Evolutionary conservation across 192 early-diverging fungal species (phyloP).

Genomic region (Mortierella antarctica): DNA sequence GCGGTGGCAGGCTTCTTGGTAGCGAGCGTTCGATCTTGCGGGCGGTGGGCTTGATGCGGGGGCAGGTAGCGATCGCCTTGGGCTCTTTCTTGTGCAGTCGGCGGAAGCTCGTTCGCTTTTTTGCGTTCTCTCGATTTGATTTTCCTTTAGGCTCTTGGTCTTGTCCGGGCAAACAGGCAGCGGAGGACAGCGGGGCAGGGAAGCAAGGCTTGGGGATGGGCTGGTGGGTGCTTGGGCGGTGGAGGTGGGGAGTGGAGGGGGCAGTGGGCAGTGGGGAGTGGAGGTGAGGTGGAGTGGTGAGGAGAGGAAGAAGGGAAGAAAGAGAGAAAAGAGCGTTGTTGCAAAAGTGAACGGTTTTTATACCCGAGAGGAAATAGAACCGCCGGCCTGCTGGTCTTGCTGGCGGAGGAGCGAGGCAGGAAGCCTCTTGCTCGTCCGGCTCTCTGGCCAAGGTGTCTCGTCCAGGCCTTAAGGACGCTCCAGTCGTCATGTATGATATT

Average conservation of each 20-base stretch:
- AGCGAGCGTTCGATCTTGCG: background rate
- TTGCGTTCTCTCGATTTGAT: background rate
- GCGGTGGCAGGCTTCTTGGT: no score
- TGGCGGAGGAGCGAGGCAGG: no score
- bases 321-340: conserved; percentile 16
- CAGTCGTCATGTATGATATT: background rate
- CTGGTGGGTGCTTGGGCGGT: background rate
- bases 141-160: no score
- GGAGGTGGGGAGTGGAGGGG: conserved; percentile 5
- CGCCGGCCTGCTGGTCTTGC: no score
- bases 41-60: background rate
- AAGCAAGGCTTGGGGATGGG: background rate
- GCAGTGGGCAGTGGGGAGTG: background rate
- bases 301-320: conserved; percentile 6
- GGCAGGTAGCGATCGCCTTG: background rate
- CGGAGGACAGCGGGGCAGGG: background rate
- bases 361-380: conserved; percentile 15
- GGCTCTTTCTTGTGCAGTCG: background rate
- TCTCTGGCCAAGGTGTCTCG: no score
- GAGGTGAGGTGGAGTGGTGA: conserved; percentile 9
- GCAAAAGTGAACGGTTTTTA: conserved; percentile 14
- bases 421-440: no score
- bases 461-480: no score
- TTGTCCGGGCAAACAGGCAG: background rate
- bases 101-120: background rate